A percentile compares a stretch with the other conserved stretches of the same genome.
phyloP scores from a whole-genome alignment of 805 yeast species.

The Metschnikowia dekortorum region DNA sequence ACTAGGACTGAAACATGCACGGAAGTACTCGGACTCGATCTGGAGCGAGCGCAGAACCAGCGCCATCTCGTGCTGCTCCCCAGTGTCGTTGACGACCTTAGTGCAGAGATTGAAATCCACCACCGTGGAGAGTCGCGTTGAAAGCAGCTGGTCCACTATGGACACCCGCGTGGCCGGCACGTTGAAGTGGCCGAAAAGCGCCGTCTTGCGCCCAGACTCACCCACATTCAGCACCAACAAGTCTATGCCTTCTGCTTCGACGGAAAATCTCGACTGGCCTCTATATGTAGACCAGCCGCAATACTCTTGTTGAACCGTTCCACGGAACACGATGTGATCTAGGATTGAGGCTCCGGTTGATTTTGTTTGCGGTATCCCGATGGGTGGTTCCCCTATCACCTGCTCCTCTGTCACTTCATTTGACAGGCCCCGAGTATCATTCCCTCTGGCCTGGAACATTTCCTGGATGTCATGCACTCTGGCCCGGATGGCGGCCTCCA shows the following conservation, averaged over 20 bases:
- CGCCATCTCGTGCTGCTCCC: slow-evolving; percentile 5
- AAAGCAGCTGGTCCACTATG: slow-evolving; percentile 36
- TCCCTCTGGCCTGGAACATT: background rate
- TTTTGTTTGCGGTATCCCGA: too few species aligned
- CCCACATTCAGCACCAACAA: slow-evolving; percentile 22
- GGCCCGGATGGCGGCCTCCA: slow-evolving; percentile 5
- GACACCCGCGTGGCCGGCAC: slow-evolving; percentile 42
- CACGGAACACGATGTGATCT: slow-evolving; percentile 18
- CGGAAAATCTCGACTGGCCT: slow-evolving; percentile 28
- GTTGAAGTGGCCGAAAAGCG: slow-evolving; percentile 34
- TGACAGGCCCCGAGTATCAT: too few species aligned
- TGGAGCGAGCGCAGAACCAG: slow-evolving; percentile 41
- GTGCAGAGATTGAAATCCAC: slow-evolving; percentile 44
- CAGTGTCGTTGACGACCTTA: slow-evolving; percentile 35
- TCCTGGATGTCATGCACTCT: slow-evolving; percentile 9
- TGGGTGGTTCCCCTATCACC: background rate
- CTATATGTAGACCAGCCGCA: slow-evolving; percentile 32
- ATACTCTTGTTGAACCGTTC: slow-evolving; percentile 29
- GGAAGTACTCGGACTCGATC: slow-evolving; percentile 53
- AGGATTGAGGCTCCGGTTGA: too few species aligned
- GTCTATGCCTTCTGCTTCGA: slow-evolving; percentile 32
- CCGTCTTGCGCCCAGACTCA: slow-evolving; percentile 7
- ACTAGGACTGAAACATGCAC: slow-evolving; percentile 54
- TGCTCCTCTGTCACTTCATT: background rate
- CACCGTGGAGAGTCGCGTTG: slow-evolving; percentile 37